phyloP scores from a whole-genome alignment of 768 basidiomycete genomes.

The Termitomyces sp. region DNA sequence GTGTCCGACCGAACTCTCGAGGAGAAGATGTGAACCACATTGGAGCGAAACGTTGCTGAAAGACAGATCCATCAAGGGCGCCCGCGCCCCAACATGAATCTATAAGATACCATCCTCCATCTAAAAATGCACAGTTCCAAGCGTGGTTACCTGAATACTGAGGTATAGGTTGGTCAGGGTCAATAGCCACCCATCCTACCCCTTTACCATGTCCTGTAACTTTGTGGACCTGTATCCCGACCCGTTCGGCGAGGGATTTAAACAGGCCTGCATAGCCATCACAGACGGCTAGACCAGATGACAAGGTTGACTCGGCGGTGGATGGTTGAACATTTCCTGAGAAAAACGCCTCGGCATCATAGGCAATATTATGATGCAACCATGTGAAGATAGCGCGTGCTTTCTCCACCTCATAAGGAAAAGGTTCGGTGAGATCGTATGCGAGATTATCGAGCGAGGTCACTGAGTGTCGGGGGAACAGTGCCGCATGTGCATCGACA shows the following conservation, averaged over 20 bases:
- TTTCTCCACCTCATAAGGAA: constrained; percentile 39
- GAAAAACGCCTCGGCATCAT: constrained; percentile 41
- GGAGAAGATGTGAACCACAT: constrained; percentile 40
- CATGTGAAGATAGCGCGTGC: constrained; percentile 44
- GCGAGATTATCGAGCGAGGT: constrained; percentile 36
- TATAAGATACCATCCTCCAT: constrained; percentile 43
- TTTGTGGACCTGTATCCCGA: constrained; percentile 36
- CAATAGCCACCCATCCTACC: constrained; percentile 32
- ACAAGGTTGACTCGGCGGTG: constrained; percentile 35
- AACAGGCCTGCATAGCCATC: constrained; percentile 48
- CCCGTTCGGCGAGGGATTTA: constrained; percentile 31
- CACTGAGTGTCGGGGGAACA: constrained; percentile 38
- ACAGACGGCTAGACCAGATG: constrained; percentile 44
- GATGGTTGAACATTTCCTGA: constrained; percentile 34
- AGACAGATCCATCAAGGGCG: constrained; percentile 30
- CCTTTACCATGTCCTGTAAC: constrained; percentile 47
- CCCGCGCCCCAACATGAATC: constrained; percentile 51
- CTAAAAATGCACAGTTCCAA: constrained; percentile 44
- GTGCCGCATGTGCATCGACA: constrained; percentile 41
- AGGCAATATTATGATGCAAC: constrained; percentile 45
- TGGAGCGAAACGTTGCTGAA: constrained; percentile 32
- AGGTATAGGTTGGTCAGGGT: constrained; percentile 31
- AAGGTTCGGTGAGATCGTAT: constrained; percentile 36
- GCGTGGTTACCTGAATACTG: constrained; percentile 38
- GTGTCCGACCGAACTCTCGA: constrained; percentile 39